Base-by-base conservation (phyloP, 2,329 filamentous ascomycete species). In the Diaporthe batatas region DNA sequence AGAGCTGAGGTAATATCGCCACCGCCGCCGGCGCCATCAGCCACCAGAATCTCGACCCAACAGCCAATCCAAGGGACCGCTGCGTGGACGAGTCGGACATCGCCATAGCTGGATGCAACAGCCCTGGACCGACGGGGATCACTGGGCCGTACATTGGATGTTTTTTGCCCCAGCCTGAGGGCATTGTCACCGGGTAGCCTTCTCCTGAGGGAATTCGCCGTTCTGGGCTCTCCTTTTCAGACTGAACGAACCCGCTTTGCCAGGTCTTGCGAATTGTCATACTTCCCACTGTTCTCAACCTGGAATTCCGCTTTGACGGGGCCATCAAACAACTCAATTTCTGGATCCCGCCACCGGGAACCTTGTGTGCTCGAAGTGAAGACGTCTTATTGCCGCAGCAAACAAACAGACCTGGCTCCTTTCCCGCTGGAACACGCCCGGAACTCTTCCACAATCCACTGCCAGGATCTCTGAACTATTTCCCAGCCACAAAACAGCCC, bases 1-100 rank as follows among this genome's bases (percentile, higher is more conserved):
- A 70, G 55, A 44, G 68, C 68, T 70, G 55, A 62, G 34, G 55
- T 62, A 70, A 59, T 70, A 53, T 70, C 55, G 68, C 68, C 68
- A 70, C 68, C 55, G 58, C 68, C 55, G 32, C 44, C 62, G 62
- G 62, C 44, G 55, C 68, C 55, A 29, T 44, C 42, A 70, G 68
- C 68, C 68, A 70, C 68, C 68, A 44, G 29, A 49, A 53, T 53
- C 55, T 70, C 51, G 44, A 62, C 29, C 55, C 34, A 18, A 18
- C 55, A 57, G 68, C 68, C 68, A 70, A 70, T 62, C 68, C 55
- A 70, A 42, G 68, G 44, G 68, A 70, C 55, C 44, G 49, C 58
- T 53, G 44, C 25, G 57, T 42, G 55, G 68, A 54, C 68, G 68
- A 70, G 55, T 70, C 68, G 68, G 68, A 70, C 58, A 62, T 62